Conservation (phyloP, 441 rosid species). For the Euphorbia neoarborescens region DNA sequence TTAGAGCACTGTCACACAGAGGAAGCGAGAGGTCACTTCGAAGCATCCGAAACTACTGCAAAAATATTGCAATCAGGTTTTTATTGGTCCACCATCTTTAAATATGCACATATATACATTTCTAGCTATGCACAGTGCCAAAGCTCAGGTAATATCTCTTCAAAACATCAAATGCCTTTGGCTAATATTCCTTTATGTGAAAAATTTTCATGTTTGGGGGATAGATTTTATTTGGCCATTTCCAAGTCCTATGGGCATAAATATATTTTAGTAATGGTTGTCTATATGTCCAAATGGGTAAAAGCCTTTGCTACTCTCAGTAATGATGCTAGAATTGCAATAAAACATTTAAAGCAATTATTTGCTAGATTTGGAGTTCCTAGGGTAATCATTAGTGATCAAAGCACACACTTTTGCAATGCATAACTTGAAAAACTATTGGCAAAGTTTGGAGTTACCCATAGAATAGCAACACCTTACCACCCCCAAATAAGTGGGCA, state of each 20-base stretch:
- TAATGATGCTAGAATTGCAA: no score
- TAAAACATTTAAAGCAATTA: no score
- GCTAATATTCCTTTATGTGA: not conserved
- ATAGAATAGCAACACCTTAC: no score
- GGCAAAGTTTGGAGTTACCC: no score
- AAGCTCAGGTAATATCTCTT: not conserved
- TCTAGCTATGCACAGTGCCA: not conserved
- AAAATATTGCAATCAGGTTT: not conserved
- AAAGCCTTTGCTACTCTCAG: not conserved
- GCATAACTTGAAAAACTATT: no score
- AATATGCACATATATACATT: not conserved
- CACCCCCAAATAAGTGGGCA: no score
- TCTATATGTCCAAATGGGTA: not conserved
- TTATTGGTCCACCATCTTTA: not conserved
- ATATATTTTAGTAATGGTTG: not conserved
- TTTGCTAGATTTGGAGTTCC: no score
- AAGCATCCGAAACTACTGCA: not conserved
- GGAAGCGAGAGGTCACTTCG: not conserved
- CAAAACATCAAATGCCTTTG: not conserved
- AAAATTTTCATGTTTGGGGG: not conserved
- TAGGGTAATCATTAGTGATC: no score
- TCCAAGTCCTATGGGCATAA: not conserved
- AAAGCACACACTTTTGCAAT: no score
- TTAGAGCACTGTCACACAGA: not conserved
- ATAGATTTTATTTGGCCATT: not conserved